Conservation (phyloP, 805 yeast species). For the Lipomyces lipofer region DNA sequence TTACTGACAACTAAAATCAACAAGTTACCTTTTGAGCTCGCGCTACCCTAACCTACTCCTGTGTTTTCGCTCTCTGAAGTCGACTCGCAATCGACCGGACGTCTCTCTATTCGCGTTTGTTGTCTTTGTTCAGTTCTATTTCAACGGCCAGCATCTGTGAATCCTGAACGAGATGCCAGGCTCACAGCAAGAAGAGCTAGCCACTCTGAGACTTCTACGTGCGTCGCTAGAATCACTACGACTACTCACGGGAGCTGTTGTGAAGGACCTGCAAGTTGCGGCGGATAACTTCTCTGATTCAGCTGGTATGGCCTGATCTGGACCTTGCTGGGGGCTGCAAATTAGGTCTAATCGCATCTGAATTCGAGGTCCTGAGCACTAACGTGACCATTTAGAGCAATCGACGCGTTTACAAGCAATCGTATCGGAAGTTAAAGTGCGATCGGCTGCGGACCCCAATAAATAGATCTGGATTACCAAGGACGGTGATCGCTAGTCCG, state of each 20-base stretch:
- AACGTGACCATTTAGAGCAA: neutral
- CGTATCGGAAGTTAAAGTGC: neutral
- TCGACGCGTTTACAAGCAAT: neutral
- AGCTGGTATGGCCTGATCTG: constrained; percentile 8
- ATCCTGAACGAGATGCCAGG: too few relatives aligned
- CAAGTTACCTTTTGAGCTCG: too few relatives aligned
- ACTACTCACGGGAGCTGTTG: constrained; percentile 14
- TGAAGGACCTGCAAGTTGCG: constrained; percentile 18
- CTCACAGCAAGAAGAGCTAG: constrained; percentile 15
- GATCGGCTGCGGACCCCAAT: neutral
- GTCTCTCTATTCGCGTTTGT: too few relatives aligned
- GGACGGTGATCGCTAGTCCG: too few relatives aligned
- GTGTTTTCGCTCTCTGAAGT: too few relatives aligned
- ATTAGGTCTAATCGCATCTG: neutral
- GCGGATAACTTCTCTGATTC: constrained; percentile 16
- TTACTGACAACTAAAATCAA: too few relatives aligned
- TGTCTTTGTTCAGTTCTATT: too few relatives aligned
- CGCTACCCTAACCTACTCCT: too few relatives aligned
- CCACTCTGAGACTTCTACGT: constrained; percentile 20
- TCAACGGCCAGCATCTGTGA: too few relatives aligned
- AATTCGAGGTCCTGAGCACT: neutral
- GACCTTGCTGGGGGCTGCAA: neutral
- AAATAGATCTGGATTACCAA: too few relatives aligned
- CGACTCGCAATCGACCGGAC: too few relatives aligned
- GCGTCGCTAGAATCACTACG: constrained; percentile 31